These are phyloP conservation scores for Dovyalis caffra DNA, from an alignment of 345 rosid genomes.

Conservation along the genomic window DNA sequence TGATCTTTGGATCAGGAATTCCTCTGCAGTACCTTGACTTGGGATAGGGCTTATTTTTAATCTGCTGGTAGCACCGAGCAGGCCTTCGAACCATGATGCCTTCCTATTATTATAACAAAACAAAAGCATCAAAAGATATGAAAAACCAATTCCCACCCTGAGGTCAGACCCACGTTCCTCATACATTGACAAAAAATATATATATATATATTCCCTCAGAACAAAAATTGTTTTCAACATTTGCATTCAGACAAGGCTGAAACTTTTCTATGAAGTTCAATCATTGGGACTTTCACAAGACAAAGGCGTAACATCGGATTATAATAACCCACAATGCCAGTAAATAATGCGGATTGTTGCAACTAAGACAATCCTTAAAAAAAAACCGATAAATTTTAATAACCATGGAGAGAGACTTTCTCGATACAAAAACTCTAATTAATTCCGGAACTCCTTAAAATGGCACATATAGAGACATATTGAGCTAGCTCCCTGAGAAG, in stretches of 20 bases:
- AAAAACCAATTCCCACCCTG: neutral
- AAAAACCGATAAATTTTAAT: too few relatives aligned
- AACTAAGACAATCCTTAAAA: too few relatives aligned
- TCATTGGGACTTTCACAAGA: conserved; percentile 12
- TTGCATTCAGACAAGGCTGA: conserved; percentile 25
- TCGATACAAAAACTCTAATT: too few relatives aligned
- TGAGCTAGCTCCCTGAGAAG: conserved; percentile 2
- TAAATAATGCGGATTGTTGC: too few relatives aligned
- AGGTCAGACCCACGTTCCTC: neutral
- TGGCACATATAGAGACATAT: too few relatives aligned
- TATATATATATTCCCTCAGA: conserved; percentile 26
- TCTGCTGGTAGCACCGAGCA: conserved; percentile 37
- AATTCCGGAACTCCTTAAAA: too few relatives aligned
- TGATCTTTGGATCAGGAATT: conserved; percentile 30
- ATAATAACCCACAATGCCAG: too few relatives aligned
- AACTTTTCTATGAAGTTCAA: conserved; percentile 13
- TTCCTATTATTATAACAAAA: neutral
- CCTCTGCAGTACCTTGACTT: conserved; percentile 29
- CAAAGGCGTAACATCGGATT: neutral
- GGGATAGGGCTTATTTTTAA: conserved; percentile 29
- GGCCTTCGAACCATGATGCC: conserved; percentile 17
- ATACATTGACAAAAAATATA: neutral
- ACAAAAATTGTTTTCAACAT: conserved; percentile 1
- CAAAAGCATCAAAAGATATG: neutral
- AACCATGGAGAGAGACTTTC: too few relatives aligned